phyloP scores from a whole-genome alignment of 352 stramenopile genomes.

The Pythium aphanidermatum region DNA sequence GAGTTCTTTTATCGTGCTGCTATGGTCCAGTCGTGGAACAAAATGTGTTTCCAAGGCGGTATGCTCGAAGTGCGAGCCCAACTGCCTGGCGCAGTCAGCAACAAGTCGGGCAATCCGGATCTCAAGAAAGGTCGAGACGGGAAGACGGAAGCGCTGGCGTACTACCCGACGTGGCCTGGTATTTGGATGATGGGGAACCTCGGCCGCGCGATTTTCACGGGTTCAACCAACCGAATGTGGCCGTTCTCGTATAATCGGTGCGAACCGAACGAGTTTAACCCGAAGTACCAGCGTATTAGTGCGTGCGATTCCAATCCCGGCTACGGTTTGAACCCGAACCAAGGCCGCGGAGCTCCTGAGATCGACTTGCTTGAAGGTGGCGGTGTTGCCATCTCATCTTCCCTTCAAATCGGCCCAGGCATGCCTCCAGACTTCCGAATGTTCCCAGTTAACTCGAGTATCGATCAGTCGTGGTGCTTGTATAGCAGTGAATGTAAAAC shows the following conservation, averaged over 20 bases:
- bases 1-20: slow-evolving; percentile 47
- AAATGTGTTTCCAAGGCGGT: slow-evolving; percentile 92
- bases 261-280: slow-evolving; percentile 50
- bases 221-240: slow-evolving; percentile 85
- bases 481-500: slow-evolving; percentile 41
- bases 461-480: slow-evolving; percentile 26
- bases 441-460: slow-evolving; percentile 34
- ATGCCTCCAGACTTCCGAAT: slow-evolving; percentile 53
- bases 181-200: slow-evolving; percentile 58
- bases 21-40: slow-evolving; percentile 90
- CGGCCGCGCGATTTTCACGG: slow-evolving; percentile 29
- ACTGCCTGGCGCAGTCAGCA: slow-evolving; percentile 69
- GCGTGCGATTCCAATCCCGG: slow-evolving; percentile 85
- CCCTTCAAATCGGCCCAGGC: slow-evolving; percentile 78
- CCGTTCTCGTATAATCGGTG: slow-evolving; percentile 89
- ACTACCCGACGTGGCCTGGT: slow-evolving; percentile 73
- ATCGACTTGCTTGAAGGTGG: slow-evolving; percentile 92
- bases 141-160: slow-evolving; percentile 13
- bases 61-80: slow-evolving; percentile 85
- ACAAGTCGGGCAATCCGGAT: slow-evolving; percentile 26
- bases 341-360: slow-evolving; percentile 86
- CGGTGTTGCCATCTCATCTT: slow-evolving; percentile 74
- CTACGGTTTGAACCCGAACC: slow-evolving; percentile 78
- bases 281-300: slow-evolving; percentile 79
- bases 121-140: slow-evolving; percentile 21